Evolutionary conservation across 306 rosid genomes (phyloP), one percentile per base, ranked within the genome.

Genomic region (Hippophae gyantsensis): DNA sequence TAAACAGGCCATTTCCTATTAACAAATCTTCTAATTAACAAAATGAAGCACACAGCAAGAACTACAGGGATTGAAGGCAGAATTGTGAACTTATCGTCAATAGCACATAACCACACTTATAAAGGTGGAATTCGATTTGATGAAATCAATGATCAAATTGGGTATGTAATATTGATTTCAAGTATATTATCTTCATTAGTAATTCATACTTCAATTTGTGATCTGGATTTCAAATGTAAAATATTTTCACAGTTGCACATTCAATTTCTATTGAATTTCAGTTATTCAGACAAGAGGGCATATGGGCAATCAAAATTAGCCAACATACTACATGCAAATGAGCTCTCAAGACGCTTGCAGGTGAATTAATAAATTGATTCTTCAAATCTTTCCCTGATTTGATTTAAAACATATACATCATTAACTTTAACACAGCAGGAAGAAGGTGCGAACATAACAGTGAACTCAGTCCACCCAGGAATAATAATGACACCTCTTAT

Each of bases 271-370:
- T 13, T 60, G 56, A 12, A 13, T 50, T 11, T 61, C 78, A 87
- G 98, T 66, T 92, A 92, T 69, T 77, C 81, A 7, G 95, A 87
- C 79, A 92, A 92, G 70, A 83, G 23, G 61, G 96, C 98, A 0
- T 92, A 92, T 41, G 98, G 98, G 9, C 98, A 92, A 52, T 92
- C 96, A 77, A 92, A 92, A 67, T 67, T 87, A 61, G 92, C 96
- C 32, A 92, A 87, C 78, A 72, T 87, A 62, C 69, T 92, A 10
- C 98, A 92, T 25, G 76, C 80, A 46, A 85, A 81, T 5, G 98
- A 87, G 72, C 87, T 92, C 42, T 76, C 93, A 43, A 92, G 86
- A 57, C 89, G 78, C 67, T 71, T 87, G 27, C 44, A 72, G 89
- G 98, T 90, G 54, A 84, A 6, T 1, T 10, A 54, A 25, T 11